These are phyloP conservation scores for Saccharomycopsis oosterbeekiorum DNA, from an alignment of 805 yeast genomes.

Conservation along the genomic window DNA sequence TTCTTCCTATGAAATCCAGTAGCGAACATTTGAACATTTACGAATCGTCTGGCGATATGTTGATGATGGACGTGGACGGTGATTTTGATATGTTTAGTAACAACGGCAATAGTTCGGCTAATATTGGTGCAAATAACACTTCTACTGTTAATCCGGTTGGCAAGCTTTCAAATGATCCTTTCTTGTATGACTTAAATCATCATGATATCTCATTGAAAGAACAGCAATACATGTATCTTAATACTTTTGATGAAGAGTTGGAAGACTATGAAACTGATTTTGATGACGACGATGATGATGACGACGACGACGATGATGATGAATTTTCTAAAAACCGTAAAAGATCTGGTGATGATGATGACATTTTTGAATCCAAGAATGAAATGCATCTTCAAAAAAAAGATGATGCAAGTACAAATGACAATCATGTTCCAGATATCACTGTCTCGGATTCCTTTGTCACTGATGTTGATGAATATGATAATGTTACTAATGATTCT, in stretches of 20 bases:
- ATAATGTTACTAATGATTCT: not conserved
- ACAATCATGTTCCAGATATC: not conserved
- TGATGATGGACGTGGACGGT: not conserved
- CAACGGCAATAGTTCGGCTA: not conserved
- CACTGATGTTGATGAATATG: not conserved
- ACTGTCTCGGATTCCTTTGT: not conserved
- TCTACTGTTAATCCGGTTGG: not conserved
- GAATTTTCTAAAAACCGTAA: not conserved
- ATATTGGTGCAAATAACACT: no score
- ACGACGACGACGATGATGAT: conserved; percentile 10
- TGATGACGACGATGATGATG: conserved; percentile 30
- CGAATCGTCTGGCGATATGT: not conserved
- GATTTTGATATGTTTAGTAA: not conserved
- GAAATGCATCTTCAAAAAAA: not conserved
- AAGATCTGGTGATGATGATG: not conserved
- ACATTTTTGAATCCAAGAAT: not conserved
- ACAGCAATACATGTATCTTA: not conserved
- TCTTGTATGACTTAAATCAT: not conserved
- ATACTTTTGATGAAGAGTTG: conserved; percentile 15
- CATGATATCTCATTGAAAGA: not conserved
- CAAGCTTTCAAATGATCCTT: not conserved
- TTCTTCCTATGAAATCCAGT: not conserved
- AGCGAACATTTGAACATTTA: not conserved
- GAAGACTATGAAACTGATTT: conserved; percentile 18
- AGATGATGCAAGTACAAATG: not conserved